Evolutionary conservation across 2,329 filamentous ascomycete species (phyloP).

Genomic region (Claviceps sp.): DNA sequence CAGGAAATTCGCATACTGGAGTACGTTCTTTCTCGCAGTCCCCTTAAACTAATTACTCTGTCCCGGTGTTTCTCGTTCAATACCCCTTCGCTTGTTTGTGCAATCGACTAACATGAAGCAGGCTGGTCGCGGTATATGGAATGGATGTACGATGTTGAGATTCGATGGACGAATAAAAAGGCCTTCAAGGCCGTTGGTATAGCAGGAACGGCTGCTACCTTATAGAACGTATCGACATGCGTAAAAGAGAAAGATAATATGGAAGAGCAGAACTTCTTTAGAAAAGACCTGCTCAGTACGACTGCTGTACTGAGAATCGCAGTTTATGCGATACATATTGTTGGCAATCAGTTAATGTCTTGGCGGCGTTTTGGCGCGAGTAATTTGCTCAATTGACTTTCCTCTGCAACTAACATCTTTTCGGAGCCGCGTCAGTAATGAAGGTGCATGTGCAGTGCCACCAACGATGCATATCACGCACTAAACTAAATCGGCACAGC

Average conservation of each 20-base stretch:
- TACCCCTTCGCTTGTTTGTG: neutral
- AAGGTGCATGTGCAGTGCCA: too few relatives aligned
- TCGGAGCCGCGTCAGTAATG: too few relatives aligned
- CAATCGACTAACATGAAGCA: constrained; percentile 21
- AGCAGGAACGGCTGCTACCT: constrained; percentile 43
- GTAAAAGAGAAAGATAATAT: neutral
- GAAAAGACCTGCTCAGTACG: too few relatives aligned
- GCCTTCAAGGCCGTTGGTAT: constrained; percentile 50
- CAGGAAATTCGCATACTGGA: constrained; percentile 90
- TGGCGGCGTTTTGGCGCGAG: too few relatives aligned
- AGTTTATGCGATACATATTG: too few relatives aligned
- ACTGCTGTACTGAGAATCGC: too few relatives aligned
- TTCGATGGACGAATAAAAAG: constrained; percentile 50
- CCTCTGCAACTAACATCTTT: too few relatives aligned
- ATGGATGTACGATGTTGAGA: constrained; percentile 75
- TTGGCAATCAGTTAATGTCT: too few relatives aligned
- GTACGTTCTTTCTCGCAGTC: constrained; percentile 31
- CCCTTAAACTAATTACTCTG: too few relatives aligned
- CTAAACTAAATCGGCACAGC: too few relatives aligned
- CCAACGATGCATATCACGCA: neutral
- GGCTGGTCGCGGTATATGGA: constrained; percentile 91
- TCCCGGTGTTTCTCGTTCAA: neutral
- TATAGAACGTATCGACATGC: constrained; percentile 22
- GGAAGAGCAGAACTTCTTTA: neutral
- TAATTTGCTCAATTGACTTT: too few relatives aligned